Conservation (phyloP, 129 eudicot species). For the Flaveria brownii region DNA sequence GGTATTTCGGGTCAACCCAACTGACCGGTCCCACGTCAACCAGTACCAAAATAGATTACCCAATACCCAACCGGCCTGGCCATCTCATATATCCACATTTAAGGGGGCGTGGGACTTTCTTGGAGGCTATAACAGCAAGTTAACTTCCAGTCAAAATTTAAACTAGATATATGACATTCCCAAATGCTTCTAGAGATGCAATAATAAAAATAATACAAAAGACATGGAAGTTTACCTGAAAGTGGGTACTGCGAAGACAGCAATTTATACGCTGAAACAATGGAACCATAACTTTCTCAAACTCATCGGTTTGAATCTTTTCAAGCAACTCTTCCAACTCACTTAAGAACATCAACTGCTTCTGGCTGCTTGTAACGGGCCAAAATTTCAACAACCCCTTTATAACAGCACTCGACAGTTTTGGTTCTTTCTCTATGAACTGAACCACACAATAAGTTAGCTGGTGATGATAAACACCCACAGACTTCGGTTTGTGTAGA, state of each 20-base stretch:
- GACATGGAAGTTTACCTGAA: slow-evolving; percentile 45
- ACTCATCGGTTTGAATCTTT: slow-evolving; percentile 35
- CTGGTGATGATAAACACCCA: slow-evolving; percentile 64
- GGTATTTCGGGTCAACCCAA: not conserved
- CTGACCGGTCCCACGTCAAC: not conserved
- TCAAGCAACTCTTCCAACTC: slow-evolving; percentile 74
- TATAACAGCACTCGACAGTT: slow-evolving; percentile 51
- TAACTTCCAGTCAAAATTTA: not conserved
- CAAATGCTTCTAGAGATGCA: not conserved
- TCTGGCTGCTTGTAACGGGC: slow-evolving; percentile 71
- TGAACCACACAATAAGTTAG: slow-evolving; percentile 61
- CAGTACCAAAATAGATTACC: not conserved
- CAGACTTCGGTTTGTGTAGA: slow-evolving; percentile 63
- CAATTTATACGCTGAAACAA: slow-evolving; percentile 52
- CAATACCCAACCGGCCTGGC: not conserved
- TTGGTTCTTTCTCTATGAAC: slow-evolving; percentile 65
- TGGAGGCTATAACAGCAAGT: not conserved
- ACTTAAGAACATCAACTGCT: slow-evolving; percentile 63
- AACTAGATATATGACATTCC: not conserved
- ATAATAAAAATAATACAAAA: not conserved
- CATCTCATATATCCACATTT: not conserved
- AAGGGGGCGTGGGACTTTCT: no score
- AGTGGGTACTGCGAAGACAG: slow-evolving; percentile 66
- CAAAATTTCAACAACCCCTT: slow-evolving; percentile 59
- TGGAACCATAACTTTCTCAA: slow-evolving; percentile 55